Conservation (phyloP, 352 stramenopile genomes). For the Globisporangium emineosum region DNA sequence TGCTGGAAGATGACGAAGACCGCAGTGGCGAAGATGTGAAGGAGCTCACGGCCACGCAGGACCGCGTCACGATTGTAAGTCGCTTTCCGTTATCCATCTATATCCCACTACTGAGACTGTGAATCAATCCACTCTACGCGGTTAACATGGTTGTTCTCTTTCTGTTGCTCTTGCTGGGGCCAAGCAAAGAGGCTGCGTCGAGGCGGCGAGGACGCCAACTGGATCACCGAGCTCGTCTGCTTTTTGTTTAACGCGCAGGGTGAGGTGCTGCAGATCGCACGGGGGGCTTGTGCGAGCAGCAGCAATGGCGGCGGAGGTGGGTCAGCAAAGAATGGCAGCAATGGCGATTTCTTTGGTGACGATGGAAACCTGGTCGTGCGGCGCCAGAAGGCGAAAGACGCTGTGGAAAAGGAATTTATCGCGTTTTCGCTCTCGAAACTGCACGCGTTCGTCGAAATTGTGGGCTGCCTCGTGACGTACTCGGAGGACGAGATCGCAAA, state of each 20-base stretch:
- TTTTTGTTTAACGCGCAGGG: constrained; percentile 61
- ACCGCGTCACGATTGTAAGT: constrained; percentile 43
- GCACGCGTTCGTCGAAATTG: constrained; percentile 44
- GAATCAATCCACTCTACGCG: too few relatives aligned
- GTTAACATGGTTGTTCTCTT: not conserved
- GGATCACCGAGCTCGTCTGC: constrained; percentile 48
- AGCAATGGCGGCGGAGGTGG: not conserved
- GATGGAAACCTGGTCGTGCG: constrained; percentile 29
- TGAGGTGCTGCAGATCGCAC: constrained; percentile 41
- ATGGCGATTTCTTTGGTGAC: constrained; percentile 28
- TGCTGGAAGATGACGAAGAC: not conserved
- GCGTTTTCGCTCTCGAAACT: constrained; percentile 36
- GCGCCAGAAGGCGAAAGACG: constrained; percentile 38
- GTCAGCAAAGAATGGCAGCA: too few relatives aligned
- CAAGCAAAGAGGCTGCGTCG: constrained; percentile 29
- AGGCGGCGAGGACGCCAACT: constrained; percentile 29
- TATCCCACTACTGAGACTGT: not conserved
- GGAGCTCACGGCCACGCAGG: constrained; percentile 25
- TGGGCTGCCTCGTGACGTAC: constrained; percentile 46
- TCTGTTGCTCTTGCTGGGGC: not conserved
- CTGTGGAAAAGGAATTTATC: constrained; percentile 36
- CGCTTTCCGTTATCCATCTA: too few relatives aligned
- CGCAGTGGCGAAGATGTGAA: constrained; percentile 24
- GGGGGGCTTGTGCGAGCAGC: constrained; percentile 16
- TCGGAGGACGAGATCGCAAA: constrained; percentile 48